Evolutionary conservation across 139 green algal species (phyloP), one percentile per base, ranked within the genome.

Genomic region (Coccomyxa sp.): DNA sequence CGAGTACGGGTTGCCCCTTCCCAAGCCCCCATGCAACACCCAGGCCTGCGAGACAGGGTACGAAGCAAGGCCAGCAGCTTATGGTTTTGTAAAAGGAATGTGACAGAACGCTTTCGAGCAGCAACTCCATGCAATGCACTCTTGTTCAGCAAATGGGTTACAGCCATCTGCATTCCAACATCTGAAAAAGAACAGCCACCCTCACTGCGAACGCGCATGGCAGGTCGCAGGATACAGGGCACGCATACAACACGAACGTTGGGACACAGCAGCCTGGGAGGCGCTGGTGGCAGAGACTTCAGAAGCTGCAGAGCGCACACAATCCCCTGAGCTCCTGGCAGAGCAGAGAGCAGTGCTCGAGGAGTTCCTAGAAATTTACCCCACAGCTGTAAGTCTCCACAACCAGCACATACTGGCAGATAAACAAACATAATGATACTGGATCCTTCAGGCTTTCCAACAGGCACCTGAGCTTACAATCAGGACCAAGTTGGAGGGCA

Each of bases 331-430:
- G 71, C 71, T 45, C 16, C 27, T 86, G 30, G 85, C 89, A 23
- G 89, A 90, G 9, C 76, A 88, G 27, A 74, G 88, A 0, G 79
- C 83, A 0, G 83, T 89, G 0, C 95, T 90, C 76, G 94, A 97
- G 80, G 87, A 93, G 45, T 31, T 96, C 23, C 79, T 96, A 12
- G 68, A 68, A 0, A 84, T 87, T 9, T 95, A 95, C 58, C 93
- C 93, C 3, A 92, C 91, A 68, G 91, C 93, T 74, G 91, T 95
- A 77, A 23, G 10, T 83, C 13, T 81, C 17, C 71, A 27, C 13
- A 31, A 28, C 27, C 58, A 60, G 81, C 87, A 87, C 76, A 82
- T 0, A 68, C 78, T 25, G 57, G 88, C 17, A 90, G 85, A 85
- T 81, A 84, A 15, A 82, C 82, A 14, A 89, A 87, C 18, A 79